phyloP scores from a whole-genome alignment of 2,329 filamentous ascomycete species.

The Ambrosiella xylebori region DNA sequence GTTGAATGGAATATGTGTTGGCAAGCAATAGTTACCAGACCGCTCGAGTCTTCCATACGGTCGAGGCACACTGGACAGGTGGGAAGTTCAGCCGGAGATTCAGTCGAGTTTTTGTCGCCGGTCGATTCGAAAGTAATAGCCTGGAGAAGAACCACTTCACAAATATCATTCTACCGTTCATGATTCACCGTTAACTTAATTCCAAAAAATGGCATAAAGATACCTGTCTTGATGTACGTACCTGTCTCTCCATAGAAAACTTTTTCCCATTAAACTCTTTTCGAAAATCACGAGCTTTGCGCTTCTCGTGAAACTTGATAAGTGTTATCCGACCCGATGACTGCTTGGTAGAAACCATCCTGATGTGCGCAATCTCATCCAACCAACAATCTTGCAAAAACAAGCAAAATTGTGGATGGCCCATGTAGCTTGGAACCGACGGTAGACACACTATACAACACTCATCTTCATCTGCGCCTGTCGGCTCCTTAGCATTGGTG shows the following conservation, averaged over 20 bases:
- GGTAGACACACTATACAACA: conserved; percentile 74
- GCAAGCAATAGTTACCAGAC: conserved; percentile 85
- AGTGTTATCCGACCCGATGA: conserved; percentile 89
- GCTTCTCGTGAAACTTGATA: conserved; percentile 73
- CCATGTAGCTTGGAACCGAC: conserved; percentile 86
- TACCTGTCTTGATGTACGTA: neutral
- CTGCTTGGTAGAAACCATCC: conserved; percentile 78
- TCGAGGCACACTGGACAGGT: conserved; percentile 95
- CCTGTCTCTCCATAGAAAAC: conserved; percentile 51
- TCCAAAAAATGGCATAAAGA: too few species aligned
- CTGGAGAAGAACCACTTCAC: conserved; percentile 87
- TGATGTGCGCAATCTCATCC: conserved; percentile 76
- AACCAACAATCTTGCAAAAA: conserved; percentile 81
- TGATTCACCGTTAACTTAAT: neutral
- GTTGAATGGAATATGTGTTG: conserved; percentile 97
- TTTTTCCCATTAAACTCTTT: conserved; percentile 80
- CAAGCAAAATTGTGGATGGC: conserved; percentile 74
- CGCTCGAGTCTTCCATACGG: conserved; percentile 94
- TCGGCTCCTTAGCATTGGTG: neutral
- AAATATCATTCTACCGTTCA: conserved; percentile 58
- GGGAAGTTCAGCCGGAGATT: conserved; percentile 66
- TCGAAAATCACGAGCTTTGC: conserved; percentile 62
- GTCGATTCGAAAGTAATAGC: conserved; percentile 62
- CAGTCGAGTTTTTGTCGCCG: conserved; percentile 17
- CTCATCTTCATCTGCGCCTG: conserved; percentile 43